Percentiles rank a stretch among this genome's conserved stretches.
Evolutionary conservation across 352 stramenopile species (phyloP).

Genomic region (Phytophthora europaea): DNA sequence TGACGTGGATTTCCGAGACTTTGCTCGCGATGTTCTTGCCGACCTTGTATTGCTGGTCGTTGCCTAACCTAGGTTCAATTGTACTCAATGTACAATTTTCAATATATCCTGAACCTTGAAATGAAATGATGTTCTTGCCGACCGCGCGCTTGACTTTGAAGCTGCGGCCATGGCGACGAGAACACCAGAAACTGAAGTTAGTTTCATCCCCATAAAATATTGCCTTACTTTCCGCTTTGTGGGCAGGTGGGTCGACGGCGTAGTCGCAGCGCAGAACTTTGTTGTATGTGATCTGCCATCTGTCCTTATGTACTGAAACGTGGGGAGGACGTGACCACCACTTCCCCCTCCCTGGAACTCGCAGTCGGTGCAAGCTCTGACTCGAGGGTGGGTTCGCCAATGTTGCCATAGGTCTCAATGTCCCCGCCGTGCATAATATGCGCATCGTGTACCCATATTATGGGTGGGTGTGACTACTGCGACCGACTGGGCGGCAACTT

Average conservation of each 20-base stretch:
- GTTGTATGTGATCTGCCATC: background rate
- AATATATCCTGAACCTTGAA: too few species aligned
- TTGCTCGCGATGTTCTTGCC: background rate
- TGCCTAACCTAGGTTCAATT: too few species aligned
- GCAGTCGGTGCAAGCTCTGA: too few species aligned
- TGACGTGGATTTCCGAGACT: background rate
- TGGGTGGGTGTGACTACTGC: background rate
- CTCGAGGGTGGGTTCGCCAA: too few species aligned
- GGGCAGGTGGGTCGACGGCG: background rate
- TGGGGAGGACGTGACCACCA: too few species aligned
- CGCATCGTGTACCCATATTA: background rate
- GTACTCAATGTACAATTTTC: too few species aligned
- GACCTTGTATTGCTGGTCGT: too few species aligned
- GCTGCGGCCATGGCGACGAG: background rate
- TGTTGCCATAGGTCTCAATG: too few species aligned
- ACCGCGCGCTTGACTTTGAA: background rate
- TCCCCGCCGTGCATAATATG: too few species aligned
- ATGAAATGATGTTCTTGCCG: background rate
- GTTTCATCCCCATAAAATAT: background rate
- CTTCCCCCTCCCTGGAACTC: too few species aligned
- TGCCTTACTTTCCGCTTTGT: background rate
- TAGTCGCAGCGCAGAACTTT: background rate
- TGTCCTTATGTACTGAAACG: too few species aligned
- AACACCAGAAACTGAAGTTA: background rate
- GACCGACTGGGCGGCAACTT: background rate